Evolutionary conservation across 768 basidiomycete species (phyloP), one percentile per base, ranked within the genome.

Genomic region (Kwoniella newhampshirensis): DNA sequence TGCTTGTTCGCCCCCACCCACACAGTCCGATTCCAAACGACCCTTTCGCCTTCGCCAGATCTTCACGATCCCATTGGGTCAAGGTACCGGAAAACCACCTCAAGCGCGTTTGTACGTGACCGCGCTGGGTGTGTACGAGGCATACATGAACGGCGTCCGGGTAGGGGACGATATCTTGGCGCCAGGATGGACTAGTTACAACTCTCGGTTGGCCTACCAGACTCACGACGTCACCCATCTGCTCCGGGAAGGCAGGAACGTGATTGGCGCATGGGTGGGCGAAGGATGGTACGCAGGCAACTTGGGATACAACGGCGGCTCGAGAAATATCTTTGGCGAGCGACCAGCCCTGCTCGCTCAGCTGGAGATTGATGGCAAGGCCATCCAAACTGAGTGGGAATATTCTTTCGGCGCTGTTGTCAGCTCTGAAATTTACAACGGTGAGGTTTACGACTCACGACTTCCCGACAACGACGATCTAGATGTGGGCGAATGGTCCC

Each of bases 161-260:
- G 45, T 68, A 15, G 59, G 57, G n/a, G 50, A 62, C 20, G 42
- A 68, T 15, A 9, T 56, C 13, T 44, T 68, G 9, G 46, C 60
- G 3, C 66, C 66, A 2, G 66, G 66, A 18, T 68, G 66, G 66
- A 56, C 57, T 20, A 51, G 47, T 35, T 68, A 68, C 39, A 27
- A 51, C 44, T 54, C 62, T 47, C 63, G 49, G 5, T 50, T 62
- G 13, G 35, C 52, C 26, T 65, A 57, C 35, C 66, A 59, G 44
- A 57, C 64, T 7, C 54, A 44, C 30, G 66, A 65, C 42, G 51
- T 67, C 21, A 6, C 32, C 53, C 20, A 30, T 67, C 17, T 20
- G 43, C 18, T 12, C 12, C 15, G 42, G 40, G 6, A 6, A 32
- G 32, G 32, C n/a, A 42, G 11, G 2, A 57, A 57, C 23, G 32